Base-by-base conservation (phyloP, 1,284 basidiomycete genomes). In the Apiotrichum sp. region DNA sequence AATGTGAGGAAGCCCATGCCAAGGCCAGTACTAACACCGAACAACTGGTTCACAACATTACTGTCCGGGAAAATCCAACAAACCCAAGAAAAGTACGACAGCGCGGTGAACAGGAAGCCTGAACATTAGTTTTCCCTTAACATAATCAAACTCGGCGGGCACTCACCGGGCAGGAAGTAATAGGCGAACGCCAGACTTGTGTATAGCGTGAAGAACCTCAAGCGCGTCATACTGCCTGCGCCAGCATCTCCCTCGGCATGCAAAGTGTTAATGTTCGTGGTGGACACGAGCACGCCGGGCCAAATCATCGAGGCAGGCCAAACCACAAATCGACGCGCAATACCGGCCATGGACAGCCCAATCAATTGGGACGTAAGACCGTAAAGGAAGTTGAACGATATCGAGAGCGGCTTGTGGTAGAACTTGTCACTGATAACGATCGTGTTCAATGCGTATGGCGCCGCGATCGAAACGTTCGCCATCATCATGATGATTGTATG, bases 301-400 rank as follows among this genome's bases (percentile, higher is more conserved):
- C 96, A 98, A 51, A 98, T 87, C 89, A 98, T 93, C 61, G 87
- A 88, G 2, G 93, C 93, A 0, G 96, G 96, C 87, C 87, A 92
- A 0, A 96, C 89, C 14, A 74, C 67, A 35, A 71, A 70, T 16
- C 68, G 67, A 10, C 71, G 60, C 29, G 61, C 61, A 3, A 75
- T 48, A 1, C 95, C 95, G 0, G 93, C 91, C n/a, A 96, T 80
- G 32, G 89, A 87, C 66, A 97, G 92, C 1, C 95, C 95, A 0
- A 90, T 88, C 54, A 96, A 78, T 77, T 97, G 92, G 0, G 90
- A 90, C 7, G 90, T 85, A 22, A 98, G 77, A 31, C 92, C 82
- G 36, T 93, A 78, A 14, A 89, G 78, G 14, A 88, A 79, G 59
- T 83, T 83, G 75, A 95, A 97, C 0, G 22, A 22, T 22, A 22